Evolutionary conservation across 2,329 filamentous ascomycete genomes (phyloP), one percentile per base, ranked within the genome.

Genomic region (Akanthomyces lecanii): DNA sequence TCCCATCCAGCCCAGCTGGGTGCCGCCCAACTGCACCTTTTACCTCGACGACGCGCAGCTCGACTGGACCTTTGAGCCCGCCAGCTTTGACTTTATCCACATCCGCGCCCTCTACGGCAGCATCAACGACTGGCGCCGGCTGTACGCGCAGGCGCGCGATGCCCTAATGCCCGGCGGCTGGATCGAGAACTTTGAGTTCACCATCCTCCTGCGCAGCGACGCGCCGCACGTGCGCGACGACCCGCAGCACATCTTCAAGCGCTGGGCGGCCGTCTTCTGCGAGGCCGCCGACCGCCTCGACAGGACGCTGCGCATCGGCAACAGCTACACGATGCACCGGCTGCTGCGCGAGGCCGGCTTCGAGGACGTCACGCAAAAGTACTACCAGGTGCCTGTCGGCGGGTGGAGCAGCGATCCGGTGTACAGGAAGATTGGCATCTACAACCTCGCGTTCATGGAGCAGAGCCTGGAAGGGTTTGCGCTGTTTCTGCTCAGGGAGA

Each of bases 1-100:
- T 11, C 82, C 83, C 0, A 83, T 85, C 10, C 83, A 86, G 68
- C 82, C 83, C 0, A 73, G 72, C 38, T 82, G 82, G 74, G 79
- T 87, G 3, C 69, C 70, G 4, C 66, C 70, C 1, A 71, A 71
- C 67, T 84, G 87, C 64, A 81, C 82, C 67, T 73, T 73, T 47
- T 67, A 71, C 40, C 69, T 77, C 63, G 76, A 73, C 53, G 75
- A 73, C 65, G 71, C 62, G 64, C 71, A 64, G 51, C 69, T 57
- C 33, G 68, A 67, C 28, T 74, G 72, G 72, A 73, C 70, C 0
- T 74, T 70, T 45, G 54, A 62, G 38, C 55, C 61, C 6, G 64
- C 67, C 62, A 72, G 77, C 36, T 84, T 85, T 68, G 85, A 88
- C 72, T 84, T 81, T 66, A 81, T 89, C 60, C 87, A 88, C 69